Conservation (phyloP, 1,284 basidiomycete species). For the Mycosarcoma mackinlayi region DNA sequence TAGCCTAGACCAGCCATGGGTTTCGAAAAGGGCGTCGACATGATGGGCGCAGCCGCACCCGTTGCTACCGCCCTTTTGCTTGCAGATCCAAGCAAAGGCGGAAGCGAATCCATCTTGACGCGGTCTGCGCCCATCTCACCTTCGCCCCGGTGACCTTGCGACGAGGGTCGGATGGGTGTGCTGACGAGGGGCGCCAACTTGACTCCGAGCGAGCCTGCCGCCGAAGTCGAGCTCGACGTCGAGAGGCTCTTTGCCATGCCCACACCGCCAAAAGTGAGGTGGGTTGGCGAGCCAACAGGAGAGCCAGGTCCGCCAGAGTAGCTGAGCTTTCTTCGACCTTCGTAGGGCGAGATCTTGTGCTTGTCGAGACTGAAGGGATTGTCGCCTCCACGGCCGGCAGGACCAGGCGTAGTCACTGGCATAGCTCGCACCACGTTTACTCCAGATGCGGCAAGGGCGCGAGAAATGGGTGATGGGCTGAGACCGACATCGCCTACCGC, state of each 20-base stretch:
- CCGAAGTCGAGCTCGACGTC: constrained; percentile 7
- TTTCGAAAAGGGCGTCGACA: constrained; percentile 50
- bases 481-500: constrained; percentile 16
- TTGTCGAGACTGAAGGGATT: constrained; percentile 63
- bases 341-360: constrained; percentile 59
- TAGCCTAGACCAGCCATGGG: constrained; percentile 24
- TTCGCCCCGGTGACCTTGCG: constrained; percentile 8
- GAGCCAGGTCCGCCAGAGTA: constrained; percentile 37
- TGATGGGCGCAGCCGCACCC: constrained; percentile 13
- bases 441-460: constrained; percentile 31
- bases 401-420: constrained; percentile 36
- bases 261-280: constrained; percentile 22
- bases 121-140: constrained; percentile 22
- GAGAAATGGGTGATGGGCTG: constrained; percentile 40
- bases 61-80: constrained; percentile 19
- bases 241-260: constrained; percentile 26
- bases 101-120: constrained; percentile 30
- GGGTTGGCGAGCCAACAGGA: constrained; percentile 28
- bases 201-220: constrained; percentile 14
- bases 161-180: constrained; percentile 38
- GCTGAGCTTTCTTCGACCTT: constrained; percentile 39
- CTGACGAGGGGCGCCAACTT: constrained; percentile 43
- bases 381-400: constrained; percentile 13
- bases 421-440: constrained; percentile 20
- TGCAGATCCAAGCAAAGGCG: constrained; percentile 32